phyloP scores from a whole-genome alignment of 2,329 filamentous ascomycete species.

The Exophiala dermatitidis region DNA sequence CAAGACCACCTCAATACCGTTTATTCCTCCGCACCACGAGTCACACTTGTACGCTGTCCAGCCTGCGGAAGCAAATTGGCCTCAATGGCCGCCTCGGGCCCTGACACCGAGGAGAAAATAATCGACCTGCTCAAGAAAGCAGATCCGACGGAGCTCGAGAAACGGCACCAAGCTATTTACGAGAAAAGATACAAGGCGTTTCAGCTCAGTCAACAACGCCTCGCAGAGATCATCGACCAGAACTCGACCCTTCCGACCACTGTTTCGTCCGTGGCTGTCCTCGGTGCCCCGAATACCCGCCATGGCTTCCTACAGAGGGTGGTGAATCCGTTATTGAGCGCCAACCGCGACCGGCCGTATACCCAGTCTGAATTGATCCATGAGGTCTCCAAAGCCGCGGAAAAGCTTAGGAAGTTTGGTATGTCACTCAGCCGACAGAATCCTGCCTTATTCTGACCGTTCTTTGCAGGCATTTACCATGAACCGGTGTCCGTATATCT shows the following conservation, averaged over 20 bases:
- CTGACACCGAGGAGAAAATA: slow-evolving; percentile 16
- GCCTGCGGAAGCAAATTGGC: not conserved
- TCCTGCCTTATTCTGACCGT: slow-evolving; percentile 4
- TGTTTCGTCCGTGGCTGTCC: slow-evolving; percentile 74
- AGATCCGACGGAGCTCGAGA: slow-evolving; percentile 53
- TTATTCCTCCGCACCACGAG: not conserved
- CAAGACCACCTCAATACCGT: not conserved
- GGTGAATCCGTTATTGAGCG: slow-evolving; percentile 67
- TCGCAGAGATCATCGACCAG: slow-evolving; percentile 63
- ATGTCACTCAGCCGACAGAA: slow-evolving; percentile 29
- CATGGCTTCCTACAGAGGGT: slow-evolving; percentile 73
- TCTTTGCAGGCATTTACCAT: slow-evolving; percentile 68
- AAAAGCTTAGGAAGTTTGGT: slow-evolving; percentile 77
- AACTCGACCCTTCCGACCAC: slow-evolving; percentile 84
- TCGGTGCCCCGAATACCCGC: slow-evolving; percentile 78
- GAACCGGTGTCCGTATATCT: slow-evolving; percentile 75
- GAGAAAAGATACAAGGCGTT: slow-evolving; percentile 52
- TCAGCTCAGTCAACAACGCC: slow-evolving; percentile 55
- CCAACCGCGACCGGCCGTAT: slow-evolving; percentile 58
- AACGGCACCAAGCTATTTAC: slow-evolving; percentile 54
- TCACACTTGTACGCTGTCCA: not conserved
- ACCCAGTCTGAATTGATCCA: slow-evolving; percentile 73
- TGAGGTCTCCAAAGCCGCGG: slow-evolving; percentile 61
- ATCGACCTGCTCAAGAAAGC: slow-evolving; percentile 23
- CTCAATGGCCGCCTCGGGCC: slow-evolving; percentile 15